A percentile compares a stretch with the other conserved stretches of the same genome.
Conservation (phyloP, 2,329 filamentous ascomycete genomes). For the Neurospora sp. region DNA sequence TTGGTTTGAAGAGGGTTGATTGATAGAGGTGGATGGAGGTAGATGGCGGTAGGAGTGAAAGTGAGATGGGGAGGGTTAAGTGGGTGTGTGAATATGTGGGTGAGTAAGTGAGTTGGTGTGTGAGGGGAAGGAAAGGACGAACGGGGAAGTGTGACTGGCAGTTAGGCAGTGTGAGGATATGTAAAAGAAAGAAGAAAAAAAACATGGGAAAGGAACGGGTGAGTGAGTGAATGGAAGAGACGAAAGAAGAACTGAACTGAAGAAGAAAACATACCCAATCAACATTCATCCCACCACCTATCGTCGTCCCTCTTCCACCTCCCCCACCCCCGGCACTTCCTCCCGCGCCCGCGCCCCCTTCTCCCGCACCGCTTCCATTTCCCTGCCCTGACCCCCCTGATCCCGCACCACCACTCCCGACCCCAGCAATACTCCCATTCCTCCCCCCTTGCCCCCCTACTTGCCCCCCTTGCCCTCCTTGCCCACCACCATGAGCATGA, state of each 20-base stretch:
- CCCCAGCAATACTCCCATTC: not conserved
- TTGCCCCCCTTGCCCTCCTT: not conserved
- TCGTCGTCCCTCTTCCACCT: not conserved
- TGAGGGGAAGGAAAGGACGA: no score
- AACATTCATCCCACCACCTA: not conserved
- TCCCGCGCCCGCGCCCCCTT: not conserved
- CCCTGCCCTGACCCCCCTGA: no score
- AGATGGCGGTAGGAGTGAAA: no score
- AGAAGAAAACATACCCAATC: not conserved
- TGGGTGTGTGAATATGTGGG: no score
- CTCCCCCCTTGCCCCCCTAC: not conserved
- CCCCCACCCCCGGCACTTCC: not conserved
- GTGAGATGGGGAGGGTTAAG: no score
- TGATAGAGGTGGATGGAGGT: no score
- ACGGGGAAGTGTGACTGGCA: no score
- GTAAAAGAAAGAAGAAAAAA: no score
- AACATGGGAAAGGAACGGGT: no score
- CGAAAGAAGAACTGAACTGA: not conserved
- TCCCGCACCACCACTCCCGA: not conserved
- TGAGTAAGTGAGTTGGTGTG: not conserved
- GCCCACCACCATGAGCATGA: not conserved
- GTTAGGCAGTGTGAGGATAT: no score
- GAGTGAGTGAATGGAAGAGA: not conserved
- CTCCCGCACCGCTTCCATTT: no score
- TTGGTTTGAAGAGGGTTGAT: no score